Evolutionary conservation across 2,329 filamentous ascomycete species (phyloP).

Genomic region (Stenocarpella maydis): DNA sequence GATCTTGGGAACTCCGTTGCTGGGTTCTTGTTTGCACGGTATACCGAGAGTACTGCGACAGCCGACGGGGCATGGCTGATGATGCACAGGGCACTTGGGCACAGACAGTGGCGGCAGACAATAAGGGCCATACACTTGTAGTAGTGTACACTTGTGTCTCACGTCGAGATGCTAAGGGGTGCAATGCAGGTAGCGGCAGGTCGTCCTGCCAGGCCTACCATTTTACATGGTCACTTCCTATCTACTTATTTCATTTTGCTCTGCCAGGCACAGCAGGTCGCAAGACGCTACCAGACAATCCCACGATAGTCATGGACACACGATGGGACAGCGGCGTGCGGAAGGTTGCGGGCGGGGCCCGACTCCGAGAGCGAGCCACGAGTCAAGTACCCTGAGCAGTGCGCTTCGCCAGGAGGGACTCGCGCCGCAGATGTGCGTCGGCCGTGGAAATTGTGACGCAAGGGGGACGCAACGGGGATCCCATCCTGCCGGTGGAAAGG

Average conservation of each 20-base stretch:
- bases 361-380: slow-evolving; percentile 12
- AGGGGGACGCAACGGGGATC: neutral
- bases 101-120: neutral
- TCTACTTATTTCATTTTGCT: too few species aligned
- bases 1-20: slow-evolving; percentile 11
- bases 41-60: slow-evolving; percentile 3
- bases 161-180: too few species aligned
- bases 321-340: slow-evolving; percentile 8
- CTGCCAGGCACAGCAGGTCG: neutral
- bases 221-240: too few species aligned
- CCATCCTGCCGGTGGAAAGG: slow-evolving; percentile 4
- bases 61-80: slow-evolving; percentile 8
- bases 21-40: slow-evolving; percentile 2
- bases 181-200: too few species aligned
- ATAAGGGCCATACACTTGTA: neutral
- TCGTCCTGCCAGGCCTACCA: too few species aligned
- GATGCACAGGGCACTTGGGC: neutral
- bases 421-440: slow-evolving; percentile 20
- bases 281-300: neutral
- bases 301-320: neutral
- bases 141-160: too few species aligned
- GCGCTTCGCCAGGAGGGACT: slow-evolving; percentile 18
- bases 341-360: slow-evolving; percentile 24
- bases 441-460: slow-evolving; percentile 18
- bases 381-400: slow-evolving; percentile 19